Conservation (phyloP, 108 stramenopile genomes). For the Cyclotella choctawhatcheeana region DNA sequence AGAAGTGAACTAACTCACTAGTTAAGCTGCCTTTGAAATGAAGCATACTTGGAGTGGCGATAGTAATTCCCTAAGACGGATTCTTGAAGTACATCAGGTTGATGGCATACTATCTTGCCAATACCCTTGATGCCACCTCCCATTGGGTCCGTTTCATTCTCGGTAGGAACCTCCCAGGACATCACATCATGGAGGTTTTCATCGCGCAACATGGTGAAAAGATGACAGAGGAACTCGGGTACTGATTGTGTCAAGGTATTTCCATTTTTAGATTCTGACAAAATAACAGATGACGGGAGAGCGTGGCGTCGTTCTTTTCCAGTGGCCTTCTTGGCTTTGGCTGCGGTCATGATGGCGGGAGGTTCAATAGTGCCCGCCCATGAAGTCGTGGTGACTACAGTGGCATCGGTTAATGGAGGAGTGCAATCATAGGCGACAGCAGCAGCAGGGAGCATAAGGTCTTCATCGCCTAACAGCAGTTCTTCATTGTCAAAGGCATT, state of each 20-base stretch:
- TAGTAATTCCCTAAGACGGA: constrained; percentile 54
- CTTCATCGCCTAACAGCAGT: not conserved
- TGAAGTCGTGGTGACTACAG: not conserved
- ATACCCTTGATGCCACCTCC: constrained; percentile 32
- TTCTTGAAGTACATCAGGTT: constrained; percentile 44
- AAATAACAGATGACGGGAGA: constrained; percentile 1
- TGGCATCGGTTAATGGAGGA: constrained; percentile 8
- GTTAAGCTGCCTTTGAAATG: constrained; percentile 63
- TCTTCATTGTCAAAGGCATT: not conserved
- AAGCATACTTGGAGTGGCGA: constrained; percentile 56
- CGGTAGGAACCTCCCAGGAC: constrained; percentile 39
- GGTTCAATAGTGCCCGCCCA: not conserved
- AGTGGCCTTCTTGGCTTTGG: not conserved
- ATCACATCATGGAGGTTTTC: constrained; percentile 32
- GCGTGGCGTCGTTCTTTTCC: not conserved
- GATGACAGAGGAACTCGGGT: constrained; percentile 60
- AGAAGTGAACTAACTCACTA: too few relatives aligned
- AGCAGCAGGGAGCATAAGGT: constrained; percentile 3
- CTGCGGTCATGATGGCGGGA: not conserved
- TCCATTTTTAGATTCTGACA: not conserved
- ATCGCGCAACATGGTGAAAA: constrained; percentile 54
- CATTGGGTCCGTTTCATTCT: constrained; percentile 15
- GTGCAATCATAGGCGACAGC: not conserved
- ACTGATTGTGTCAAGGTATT: constrained; percentile 36
- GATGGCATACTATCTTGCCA: constrained; percentile 52